phyloP scores from a whole-genome alignment of 306 rosid species.

The Trifolium pratense region DNA sequence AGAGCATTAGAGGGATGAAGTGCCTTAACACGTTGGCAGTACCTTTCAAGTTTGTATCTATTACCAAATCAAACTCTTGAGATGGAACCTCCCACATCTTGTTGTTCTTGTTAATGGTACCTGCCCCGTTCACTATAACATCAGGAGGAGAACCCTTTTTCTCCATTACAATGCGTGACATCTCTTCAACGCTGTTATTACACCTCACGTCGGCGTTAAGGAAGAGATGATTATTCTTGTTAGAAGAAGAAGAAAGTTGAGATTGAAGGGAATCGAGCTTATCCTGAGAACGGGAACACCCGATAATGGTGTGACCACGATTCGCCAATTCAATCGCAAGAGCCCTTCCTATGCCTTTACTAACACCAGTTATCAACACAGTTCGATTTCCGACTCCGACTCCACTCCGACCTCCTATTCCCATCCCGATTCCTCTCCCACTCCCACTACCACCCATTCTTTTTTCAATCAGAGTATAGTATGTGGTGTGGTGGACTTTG shows the following conservation, averaged over 20 bases:
- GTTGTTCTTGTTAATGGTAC: slow-evolving; percentile 78
- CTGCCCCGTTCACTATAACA: slow-evolving; percentile 83
- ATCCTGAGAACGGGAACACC: slow-evolving; percentile 81
- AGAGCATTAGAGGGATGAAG: slow-evolving; percentile 76
- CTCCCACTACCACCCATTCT: no score
- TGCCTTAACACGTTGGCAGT: slow-evolving; percentile 75
- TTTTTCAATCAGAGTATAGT: no score
- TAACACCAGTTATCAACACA: slow-evolving; percentile 76
- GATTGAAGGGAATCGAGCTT: slow-evolving; percentile 62
- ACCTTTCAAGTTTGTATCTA: slow-evolving; percentile 85
- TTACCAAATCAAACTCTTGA: slow-evolving; percentile 73
- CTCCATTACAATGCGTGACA: slow-evolving; percentile 64
- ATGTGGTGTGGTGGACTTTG: no score
- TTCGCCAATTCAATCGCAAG: slow-evolving; percentile 75
- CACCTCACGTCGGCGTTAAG: slow-evolving; percentile 65
- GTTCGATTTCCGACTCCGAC: slow-evolving; percentile 25
- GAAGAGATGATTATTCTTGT: slow-evolving; percentile 51
- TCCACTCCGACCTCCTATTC: background rate
- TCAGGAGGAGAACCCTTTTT: slow-evolving; percentile 76
- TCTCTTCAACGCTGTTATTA: slow-evolving; percentile 58
- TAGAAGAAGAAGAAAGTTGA: slow-evolving; percentile 45
- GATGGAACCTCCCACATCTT: slow-evolving; percentile 87
- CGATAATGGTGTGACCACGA: slow-evolving; percentile 74
- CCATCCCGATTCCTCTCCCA: no score
- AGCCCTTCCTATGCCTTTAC: slow-evolving; percentile 79